Evolutionary conservation across 108 stramenopile species (phyloP).

Genomic region (Skeletonema potamos): DNA sequence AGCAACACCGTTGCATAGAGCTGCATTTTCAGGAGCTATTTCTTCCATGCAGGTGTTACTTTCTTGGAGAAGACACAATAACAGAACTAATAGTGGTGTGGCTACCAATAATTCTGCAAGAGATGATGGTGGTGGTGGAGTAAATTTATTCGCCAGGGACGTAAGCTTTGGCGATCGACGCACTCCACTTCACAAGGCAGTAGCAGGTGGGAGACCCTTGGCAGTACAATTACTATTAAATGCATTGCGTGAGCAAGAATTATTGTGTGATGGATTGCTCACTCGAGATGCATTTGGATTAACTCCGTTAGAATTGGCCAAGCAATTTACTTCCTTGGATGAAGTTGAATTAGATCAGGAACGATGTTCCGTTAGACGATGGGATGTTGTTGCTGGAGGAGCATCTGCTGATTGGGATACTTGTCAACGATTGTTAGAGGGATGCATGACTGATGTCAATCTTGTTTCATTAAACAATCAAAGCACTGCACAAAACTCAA

Average conservation of each 20-base stretch:
- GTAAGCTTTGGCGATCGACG: slow-evolving; percentile 71
- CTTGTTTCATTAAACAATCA: not conserved
- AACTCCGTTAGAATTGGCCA: slow-evolving; percentile 59
- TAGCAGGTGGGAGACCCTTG: slow-evolving; percentile 74
- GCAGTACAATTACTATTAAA: slow-evolving; percentile 72
- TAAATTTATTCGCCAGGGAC: slow-evolving; percentile 66
- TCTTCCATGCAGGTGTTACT: slow-evolving; percentile 74
- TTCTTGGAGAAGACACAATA: slow-evolving; percentile 26
- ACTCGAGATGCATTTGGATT: slow-evolving; percentile 17
- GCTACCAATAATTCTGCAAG: not conserved
- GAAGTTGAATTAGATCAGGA: slow-evolving; percentile 47
- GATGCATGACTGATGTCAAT: slow-evolving; percentile 11
- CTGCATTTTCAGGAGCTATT: slow-evolving; percentile 78
- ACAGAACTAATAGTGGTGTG: not conserved
- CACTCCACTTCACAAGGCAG: slow-evolving; percentile 87
- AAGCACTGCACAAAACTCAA: not conserved
- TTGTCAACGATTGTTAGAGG: slow-evolving; percentile 52
- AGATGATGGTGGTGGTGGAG: not conserved
- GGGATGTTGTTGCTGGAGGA: slow-evolving; percentile 81
- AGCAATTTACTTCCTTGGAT: slow-evolving; percentile 26
- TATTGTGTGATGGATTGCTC: slow-evolving; percentile 32
- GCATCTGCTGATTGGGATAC: slow-evolving; percentile 61
- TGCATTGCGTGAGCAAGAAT: slow-evolving; percentile 26
- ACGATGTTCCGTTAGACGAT: slow-evolving; percentile 56
- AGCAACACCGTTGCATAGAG: slow-evolving; percentile 83